These are phyloP conservation scores for Polyporus tsugae DNA, from an alignment of 1,284 basidiomycete species.

Conservation along the genomic window DNA sequence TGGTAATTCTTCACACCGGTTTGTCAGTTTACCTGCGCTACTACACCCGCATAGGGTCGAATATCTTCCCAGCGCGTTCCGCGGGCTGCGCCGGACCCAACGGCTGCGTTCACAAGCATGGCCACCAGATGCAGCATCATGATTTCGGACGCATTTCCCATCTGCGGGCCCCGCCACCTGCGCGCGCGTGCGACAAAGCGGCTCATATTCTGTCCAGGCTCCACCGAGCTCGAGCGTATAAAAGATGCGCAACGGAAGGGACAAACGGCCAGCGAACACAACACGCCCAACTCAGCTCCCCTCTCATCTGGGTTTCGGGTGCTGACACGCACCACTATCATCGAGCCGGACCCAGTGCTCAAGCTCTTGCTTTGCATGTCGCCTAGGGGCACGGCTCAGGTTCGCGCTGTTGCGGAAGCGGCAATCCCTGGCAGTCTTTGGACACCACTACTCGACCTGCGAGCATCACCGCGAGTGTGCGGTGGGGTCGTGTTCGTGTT, in stretches of 20 bases:
- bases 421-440: constrained; percentile 21
- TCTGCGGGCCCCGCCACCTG: neutral
- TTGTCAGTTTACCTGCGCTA: neutral
- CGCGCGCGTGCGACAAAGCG: neutral
- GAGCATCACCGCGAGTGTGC: constrained; percentile 23
- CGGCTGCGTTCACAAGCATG: neutral
- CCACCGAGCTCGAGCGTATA: constrained; percentile 1
- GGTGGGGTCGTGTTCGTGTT: constrained; percentile 27
- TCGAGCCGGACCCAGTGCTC: neutral
- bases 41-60: neutral
- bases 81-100: neutral
- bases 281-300: neutral
- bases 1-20: neutral
- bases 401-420: constrained; percentile 21
- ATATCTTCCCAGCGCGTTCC: neutral
- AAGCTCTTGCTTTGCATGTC: neutral
- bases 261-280: neutral
- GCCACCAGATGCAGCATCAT: neutral
- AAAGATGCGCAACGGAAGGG: neutral
- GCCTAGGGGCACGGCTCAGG: neutral
- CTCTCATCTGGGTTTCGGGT: neutral
- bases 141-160: neutral
- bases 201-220: neutral
- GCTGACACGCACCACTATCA: neutral
- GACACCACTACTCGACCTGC: constrained; percentile 27